Conservation (phyloP, 805 yeast species). For the Kluyveromyces wickerhamii region DNA sequence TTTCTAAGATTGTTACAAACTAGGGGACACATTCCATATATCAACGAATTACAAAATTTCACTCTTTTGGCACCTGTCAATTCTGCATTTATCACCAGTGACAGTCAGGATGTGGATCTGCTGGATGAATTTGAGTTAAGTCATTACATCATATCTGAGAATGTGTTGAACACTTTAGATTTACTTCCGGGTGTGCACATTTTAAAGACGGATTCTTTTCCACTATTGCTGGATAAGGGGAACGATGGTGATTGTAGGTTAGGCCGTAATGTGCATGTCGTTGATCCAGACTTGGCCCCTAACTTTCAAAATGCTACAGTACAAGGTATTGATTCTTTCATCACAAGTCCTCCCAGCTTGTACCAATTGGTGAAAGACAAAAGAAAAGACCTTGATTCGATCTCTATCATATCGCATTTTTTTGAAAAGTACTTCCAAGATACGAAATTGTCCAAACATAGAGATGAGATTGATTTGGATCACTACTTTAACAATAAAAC, state of each 20-base stretch:
- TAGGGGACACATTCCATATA: conserved; percentile 50
- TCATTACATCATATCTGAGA: conserved; percentile 28
- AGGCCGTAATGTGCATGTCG: conserved; percentile 29
- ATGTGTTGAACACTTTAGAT: conserved; percentile 27
- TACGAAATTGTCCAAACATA: neutral
- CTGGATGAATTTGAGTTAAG: conserved; percentile 16
- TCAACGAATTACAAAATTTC: conserved; percentile 53
- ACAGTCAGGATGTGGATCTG: conserved; percentile 7
- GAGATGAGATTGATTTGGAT: conserved; percentile 3
- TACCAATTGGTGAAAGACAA: conserved; percentile 30
- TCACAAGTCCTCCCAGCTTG: conserved; percentile 32
- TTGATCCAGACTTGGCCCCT: conserved; percentile 52
- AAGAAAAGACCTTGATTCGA: neutral
- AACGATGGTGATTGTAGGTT: conserved; percentile 9
- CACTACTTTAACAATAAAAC: conserved; percentile 32
- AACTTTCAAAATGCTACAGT: conserved; percentile 56
- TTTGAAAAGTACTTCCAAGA: neutral
- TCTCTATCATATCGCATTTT: conserved; percentile 1
- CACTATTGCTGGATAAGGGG: conserved; percentile 11
- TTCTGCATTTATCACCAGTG: conserved; percentile 48
- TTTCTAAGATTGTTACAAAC: conserved; percentile 56
- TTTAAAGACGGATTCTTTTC: conserved; percentile 13
- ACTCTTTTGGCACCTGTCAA: conserved; percentile 79
- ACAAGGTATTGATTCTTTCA: conserved; percentile 48
- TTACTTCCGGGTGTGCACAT: conserved; percentile 12